Evolutionary conservation across 192 early-diverging fungal species (phyloP).

Genomic region (Backusella morwellensis): DNA sequence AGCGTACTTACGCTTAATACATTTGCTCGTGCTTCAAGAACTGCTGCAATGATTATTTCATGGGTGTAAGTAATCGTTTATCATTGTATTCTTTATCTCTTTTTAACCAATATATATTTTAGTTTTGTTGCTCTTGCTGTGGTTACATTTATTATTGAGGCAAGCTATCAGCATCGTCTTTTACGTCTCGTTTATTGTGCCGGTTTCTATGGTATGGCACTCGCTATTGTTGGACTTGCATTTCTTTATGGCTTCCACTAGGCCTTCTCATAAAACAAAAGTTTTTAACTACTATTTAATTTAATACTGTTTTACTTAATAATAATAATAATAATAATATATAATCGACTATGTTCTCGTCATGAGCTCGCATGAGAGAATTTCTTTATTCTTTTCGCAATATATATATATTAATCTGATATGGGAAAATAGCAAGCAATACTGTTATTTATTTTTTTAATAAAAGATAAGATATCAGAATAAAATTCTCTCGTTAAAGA

Average conservation of each 20-base stretch:
- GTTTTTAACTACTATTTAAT: not conserved
- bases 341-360: not conserved
- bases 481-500: not conserved
- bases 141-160: conserved; percentile 19
- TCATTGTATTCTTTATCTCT: too few relatives aligned
- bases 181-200: conserved; percentile 20
- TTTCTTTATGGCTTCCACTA: conserved; percentile 19
- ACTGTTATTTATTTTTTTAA: not conserved
- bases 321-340: not conserved
- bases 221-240: conserved; percentile 25
- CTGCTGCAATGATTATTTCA: conserved; percentile 34
- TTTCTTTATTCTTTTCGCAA: too few relatives aligned
- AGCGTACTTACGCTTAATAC: conserved; percentile 33
- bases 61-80: conserved; percentile 38
- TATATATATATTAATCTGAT: not conserved
- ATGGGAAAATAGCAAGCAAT: not conserved
- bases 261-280: not conserved
- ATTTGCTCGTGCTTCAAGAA: conserved; percentile 31
- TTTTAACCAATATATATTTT: not conserved
- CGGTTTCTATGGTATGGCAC: conserved; percentile 21
- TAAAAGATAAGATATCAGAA: not conserved
- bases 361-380: not conserved
- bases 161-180: conserved; percentile 9
- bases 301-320: not conserved
- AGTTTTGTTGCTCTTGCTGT: conserved; percentile 29